A percentile compares a stretch with the other conserved stretches of the same genome.
Evolutionary conservation across 2,329 filamentous ascomycete genomes (phyloP).

Genomic region (Teratosphaeria zuluensis): DNA sequence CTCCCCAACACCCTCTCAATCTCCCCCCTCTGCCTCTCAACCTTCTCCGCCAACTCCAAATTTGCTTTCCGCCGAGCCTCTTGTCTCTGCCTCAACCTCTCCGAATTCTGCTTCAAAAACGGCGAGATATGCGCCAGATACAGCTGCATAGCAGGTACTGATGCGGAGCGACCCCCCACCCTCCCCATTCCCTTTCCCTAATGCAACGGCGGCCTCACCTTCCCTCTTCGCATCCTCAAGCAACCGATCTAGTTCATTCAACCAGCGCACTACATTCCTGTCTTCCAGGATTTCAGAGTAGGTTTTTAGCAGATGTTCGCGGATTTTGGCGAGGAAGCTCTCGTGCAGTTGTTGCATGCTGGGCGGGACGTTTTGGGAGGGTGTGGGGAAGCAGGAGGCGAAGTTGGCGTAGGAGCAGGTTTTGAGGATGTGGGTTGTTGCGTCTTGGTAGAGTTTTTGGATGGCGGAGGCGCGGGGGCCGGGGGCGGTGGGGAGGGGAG

Average conservation of each 20-base stretch:
- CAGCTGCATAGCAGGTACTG: conserved; percentile 47
- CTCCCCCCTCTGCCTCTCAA: conserved; percentile 46
- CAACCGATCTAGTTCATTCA: conserved; percentile 53
- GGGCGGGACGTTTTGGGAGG: conserved; percentile 47
- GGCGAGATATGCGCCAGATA: conserved; percentile 51
- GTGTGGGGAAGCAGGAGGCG: conserved; percentile 54
- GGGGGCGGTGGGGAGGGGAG: conserved; percentile 45
- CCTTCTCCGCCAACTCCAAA: conserved; percentile 39
- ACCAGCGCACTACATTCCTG: conserved; percentile 44
- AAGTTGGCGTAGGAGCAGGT: conserved; percentile 54
- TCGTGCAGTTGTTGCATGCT: conserved; percentile 48
- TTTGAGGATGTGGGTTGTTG: conserved; percentile 49
- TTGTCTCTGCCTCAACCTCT: conserved; percentile 41
- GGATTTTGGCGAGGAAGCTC: conserved; percentile 49
- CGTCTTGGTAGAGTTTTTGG: conserved; percentile 50
- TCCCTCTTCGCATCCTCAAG: conserved; percentile 50
- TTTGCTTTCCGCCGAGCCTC: conserved; percentile 44
- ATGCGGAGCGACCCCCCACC: conserved; percentile 35
- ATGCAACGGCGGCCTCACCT: conserved; percentile 34
- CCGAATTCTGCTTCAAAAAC: conserved; percentile 42
- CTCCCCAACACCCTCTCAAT: conserved; percentile 46
- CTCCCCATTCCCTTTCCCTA: conserved; percentile 30
- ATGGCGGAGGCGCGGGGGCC: conserved; percentile 52
- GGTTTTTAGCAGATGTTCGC: conserved; percentile 41
- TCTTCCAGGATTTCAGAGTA: conserved; percentile 52